These are phyloP conservation scores for Trichoderma afroharzianum DNA, from an alignment of 2,329 filamentous ascomycete species.

Conservation along the genomic window DNA sequence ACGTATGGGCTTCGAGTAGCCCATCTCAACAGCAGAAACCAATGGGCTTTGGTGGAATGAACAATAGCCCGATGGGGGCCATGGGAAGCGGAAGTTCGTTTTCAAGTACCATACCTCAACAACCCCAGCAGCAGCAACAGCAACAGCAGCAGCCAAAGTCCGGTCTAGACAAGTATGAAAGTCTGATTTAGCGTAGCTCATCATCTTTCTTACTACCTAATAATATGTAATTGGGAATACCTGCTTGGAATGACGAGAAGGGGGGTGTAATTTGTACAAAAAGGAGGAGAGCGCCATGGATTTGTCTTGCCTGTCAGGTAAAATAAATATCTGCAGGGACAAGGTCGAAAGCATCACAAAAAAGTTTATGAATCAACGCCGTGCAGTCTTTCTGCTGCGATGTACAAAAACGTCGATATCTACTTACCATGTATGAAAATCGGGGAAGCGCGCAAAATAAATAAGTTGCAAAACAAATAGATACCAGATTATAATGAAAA, in stretches of 20 bases:
- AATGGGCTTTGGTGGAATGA: slow-evolving; percentile 22
- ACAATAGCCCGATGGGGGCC: slow-evolving; percentile 9
- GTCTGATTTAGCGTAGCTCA: slow-evolving; percentile 48
- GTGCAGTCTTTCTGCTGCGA: no score
- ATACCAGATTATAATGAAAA: neutral
- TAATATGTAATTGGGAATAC: neutral
- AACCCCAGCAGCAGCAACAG: neutral
- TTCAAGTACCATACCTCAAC: slow-evolving; percentile 17
- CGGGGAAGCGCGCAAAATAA: no score
- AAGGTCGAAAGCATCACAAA: neutral
- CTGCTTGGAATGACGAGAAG: neutral
- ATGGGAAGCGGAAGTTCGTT: slow-evolving; percentile 24
- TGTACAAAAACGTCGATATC: no score
- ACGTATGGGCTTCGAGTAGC: slow-evolving; percentile 20
- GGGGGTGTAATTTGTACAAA: neutral
- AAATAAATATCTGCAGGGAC: neutral
- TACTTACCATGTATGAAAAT: no score
- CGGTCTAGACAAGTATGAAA: slow-evolving; percentile 66
- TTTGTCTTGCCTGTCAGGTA: neutral
- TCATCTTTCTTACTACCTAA: neutral
- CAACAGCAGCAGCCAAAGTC: slow-evolving; percentile 37
- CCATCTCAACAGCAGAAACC: slow-evolving; percentile 12
- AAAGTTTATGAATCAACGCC: neutral
- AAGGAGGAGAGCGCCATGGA: neutral
- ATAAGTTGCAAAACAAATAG: neutral